Base-by-base conservation (phyloP, 2,329 filamentous ascomycete species). In the Cordyceps farinosa region DNA sequence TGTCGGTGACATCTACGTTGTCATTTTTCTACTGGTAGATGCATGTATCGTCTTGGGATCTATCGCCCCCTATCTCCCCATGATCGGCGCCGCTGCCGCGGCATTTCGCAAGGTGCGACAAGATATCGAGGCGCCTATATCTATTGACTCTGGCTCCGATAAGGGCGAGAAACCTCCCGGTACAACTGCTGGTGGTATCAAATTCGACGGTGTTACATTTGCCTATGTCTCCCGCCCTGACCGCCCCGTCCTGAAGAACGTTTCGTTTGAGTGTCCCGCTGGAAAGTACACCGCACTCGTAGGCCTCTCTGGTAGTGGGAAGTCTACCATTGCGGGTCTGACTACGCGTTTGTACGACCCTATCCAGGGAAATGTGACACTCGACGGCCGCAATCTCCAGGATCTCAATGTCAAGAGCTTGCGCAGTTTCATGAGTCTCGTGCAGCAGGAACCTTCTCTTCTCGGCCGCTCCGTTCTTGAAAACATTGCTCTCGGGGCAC, bases 11-110 rank as follows among this genome's bases (percentile, higher is more conserved):
- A 78, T 86, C 17, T 88, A 88, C 67, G 87, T 85, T 0, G 86
- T 88, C 36, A 84, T 88, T 13, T 86, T 88, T 60, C 76, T 89
- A 36, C 83, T 88, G 11, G 78, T 88, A 1, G 86, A 89, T 66
- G 78, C 85, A 32, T 86, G 85, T 9, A 83, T 89, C 55, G 80
- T 89, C 40, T 78, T 89, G 30, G 85, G 86, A 36, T 81, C 82
- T 59, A 84, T 88, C 56, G 86, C 85, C 0, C 87, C 87, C 0
- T 81, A 88, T 55, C 74, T 90, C 15, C 84, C 86, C 15, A 81
- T 87, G 11, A 83, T 89, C 38, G 82, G 83, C 1, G 78, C 81
- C 38, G 86, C 86, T 0, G 79, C 84, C 2, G 79, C 84, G 1
- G 75, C 87, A 0, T 90, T 84, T 67, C 74, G 82, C 62, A 85